A percentile compares a stretch with the other conserved stretches of the same genome.
Conservation (phyloP, 164 flowering plant species). For the Piper longum region DNA sequence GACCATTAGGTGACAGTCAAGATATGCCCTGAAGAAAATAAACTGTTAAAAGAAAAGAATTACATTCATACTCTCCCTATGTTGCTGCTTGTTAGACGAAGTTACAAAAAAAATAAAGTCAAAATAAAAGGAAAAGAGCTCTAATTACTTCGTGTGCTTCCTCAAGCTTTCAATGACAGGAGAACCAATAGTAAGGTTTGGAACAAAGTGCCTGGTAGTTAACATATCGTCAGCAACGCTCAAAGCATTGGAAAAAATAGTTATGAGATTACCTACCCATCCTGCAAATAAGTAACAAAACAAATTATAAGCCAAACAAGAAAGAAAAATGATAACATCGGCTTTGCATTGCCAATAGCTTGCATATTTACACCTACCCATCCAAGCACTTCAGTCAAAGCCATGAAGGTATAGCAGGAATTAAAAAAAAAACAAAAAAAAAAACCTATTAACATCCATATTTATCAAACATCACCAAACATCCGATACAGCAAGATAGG, state of each 20-base stretch:
- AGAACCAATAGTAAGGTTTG: constrained; percentile 92
- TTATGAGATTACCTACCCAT: constrained; percentile 40
- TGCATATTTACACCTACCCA: no score
- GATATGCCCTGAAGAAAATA: constrained; percentile 49
- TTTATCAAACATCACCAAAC: no score
- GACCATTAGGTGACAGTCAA: constrained; percentile 98
- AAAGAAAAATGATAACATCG: background rate
- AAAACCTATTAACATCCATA: no score
- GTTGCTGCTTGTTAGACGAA: background rate
- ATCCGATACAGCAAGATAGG: no score
- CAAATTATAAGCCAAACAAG: background rate
- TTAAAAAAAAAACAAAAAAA: no score
- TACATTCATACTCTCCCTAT: background rate
- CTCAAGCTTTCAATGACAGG: constrained; percentile 89
- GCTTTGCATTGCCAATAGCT: no score
- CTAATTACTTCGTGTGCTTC: constrained; percentile 75
- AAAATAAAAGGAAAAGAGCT: constrained; percentile 1
- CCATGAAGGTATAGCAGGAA: no score
- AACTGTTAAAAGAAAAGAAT: background rate
- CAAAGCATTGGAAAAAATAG: constrained; percentile 5
- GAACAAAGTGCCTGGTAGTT: constrained; percentile 75
- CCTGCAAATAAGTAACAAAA: constrained; percentile 33
- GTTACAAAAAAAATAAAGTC: background rate
- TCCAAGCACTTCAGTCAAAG: no score
- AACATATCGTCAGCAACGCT: background rate